These are phyloP conservation scores for Pilatotrama ljubarskyi DNA, from an alignment of 768 basidiomycete genomes.

Conservation along the genomic window DNA sequence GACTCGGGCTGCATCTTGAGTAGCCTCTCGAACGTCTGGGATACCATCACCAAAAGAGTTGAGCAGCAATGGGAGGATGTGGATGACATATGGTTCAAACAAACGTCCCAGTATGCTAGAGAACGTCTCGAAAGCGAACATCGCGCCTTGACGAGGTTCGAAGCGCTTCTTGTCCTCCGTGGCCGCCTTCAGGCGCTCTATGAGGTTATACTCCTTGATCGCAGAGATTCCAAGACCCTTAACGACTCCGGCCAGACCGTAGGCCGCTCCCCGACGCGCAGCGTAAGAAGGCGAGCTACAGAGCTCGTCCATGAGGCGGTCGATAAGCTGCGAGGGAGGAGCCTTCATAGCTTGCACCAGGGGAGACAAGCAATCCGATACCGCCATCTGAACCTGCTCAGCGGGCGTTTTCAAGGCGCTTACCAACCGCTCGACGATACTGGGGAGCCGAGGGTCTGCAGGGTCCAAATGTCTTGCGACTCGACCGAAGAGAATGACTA, in stretches of 20 bases:
- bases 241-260: conserved; percentile 90
- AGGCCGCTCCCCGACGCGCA: conserved; percentile 93
- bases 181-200: conserved; percentile 69
- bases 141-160: conserved; percentile 87
- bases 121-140: conserved; percentile 94
- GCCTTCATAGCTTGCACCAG: conserved; percentile 71
- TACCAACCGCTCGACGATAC: conserved; percentile 81
- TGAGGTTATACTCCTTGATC: conserved; percentile 82
- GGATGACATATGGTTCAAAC: conserved; percentile 91
- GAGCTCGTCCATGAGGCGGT: conserved; percentile 74
- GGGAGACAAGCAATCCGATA: conserved; percentile 92
- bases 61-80: conserved; percentile 81
- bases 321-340: conserved; percentile 64
- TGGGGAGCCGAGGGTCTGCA: conserved; percentile 73
- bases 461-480: conserved; percentile 85
- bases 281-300: conserved; percentile 86
- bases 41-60: conserved; percentile 84
- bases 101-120: conserved; percentile 82
- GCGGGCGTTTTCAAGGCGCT: conserved; percentile 91
- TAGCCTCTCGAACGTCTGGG: conserved; percentile 89
- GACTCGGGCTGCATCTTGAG: conserved; percentile 85
- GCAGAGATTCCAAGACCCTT: conserved; percentile 87
- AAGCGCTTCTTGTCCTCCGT: conserved; percentile 88
- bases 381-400: conserved; percentile 95
- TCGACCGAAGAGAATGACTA: conserved; percentile 92